Evolutionary conservation across 305 asterid species (phyloP), one percentile per base, ranked within the genome.

Genomic region (Lippia alba): DNA sequence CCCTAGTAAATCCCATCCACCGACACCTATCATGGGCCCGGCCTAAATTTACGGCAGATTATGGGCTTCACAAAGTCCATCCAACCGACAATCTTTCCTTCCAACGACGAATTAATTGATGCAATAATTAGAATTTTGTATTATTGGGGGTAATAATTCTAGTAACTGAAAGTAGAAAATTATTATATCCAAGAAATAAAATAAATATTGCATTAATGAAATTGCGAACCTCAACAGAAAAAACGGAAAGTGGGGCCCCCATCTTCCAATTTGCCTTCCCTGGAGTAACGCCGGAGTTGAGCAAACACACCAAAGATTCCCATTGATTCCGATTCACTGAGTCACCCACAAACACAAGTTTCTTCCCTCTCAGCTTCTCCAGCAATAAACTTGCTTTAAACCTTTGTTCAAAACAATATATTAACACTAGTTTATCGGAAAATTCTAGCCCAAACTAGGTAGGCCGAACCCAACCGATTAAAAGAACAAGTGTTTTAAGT

Each of bases 221-320:
- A 49, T 59, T 34, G 17, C 6, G 17, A 62, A 83, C 84, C 86
- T 74, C 65, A 58, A 84, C 36, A 33, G 70, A 55, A 56, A 78
- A 79, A 51, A 78, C 76, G 11, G 88, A 84, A 6, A 79, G 68
- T 18, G 86, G 80, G 59, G 81, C 79, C 40, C 82, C 80, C 48
- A 64, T 41, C 3, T 33, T 72, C 83, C 81, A 79, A 14, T 77
- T 76, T 4, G 79, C 76, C 54, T 41, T 71, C 50, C 71, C 79
- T 12, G 84, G 79, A 44, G 79, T 79, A 81, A 79, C 60, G 0
- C 61, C 83, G 14, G 92, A 79, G 45, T 85, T 80, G 78, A 84
- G 87, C 74, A 91, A 76, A 51, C 96, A 91, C 67, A 91, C 55
- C 92, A 91, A 82, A 0, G 97, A 91, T 75, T 87, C 97, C 97